These are phyloP conservation scores for Amanita pallidorosea DNA, from an alignment of 768 basidiomycete species.

Conservation along the genomic window DNA sequence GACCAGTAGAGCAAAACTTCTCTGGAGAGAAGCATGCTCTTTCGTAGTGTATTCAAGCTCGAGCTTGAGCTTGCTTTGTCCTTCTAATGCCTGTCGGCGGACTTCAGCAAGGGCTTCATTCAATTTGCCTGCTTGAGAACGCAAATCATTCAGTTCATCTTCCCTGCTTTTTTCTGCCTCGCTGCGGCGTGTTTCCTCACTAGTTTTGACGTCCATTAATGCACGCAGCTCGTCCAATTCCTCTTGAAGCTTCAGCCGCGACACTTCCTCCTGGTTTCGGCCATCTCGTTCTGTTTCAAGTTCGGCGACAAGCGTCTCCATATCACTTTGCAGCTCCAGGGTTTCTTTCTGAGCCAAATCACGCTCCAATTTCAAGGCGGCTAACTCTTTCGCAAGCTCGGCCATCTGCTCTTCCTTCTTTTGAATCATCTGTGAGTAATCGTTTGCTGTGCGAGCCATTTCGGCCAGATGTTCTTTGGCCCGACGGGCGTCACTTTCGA, in stretches of 20 bases:
- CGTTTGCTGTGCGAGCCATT: slow-evolving; percentile 64
- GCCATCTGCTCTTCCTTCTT: slow-evolving; percentile 67
- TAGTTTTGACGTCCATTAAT: slow-evolving; percentile 76
- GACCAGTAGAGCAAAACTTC: slow-evolving; percentile 53
- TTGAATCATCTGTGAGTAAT: slow-evolving; percentile 66
- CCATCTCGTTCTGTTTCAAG: slow-evolving; percentile 49
- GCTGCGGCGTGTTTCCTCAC: slow-evolving; percentile 73
- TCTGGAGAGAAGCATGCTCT: slow-evolving; percentile 49
- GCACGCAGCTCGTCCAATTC: slow-evolving; percentile 82
- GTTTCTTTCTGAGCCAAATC: slow-evolving; percentile 46
- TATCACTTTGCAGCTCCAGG: slow-evolving; percentile 55
- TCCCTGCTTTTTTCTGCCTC: slow-evolving; percentile 87
- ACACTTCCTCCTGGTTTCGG: slow-evolving; percentile 28
- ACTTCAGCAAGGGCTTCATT: slow-evolving; percentile 60
- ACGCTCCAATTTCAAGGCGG: slow-evolving; percentile 42
- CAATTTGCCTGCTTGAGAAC: slow-evolving; percentile 47
- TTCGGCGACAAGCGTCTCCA: slow-evolving; percentile 56
- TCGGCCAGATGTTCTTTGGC: slow-evolving; percentile 71
- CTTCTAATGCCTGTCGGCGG: slow-evolving; percentile 49
- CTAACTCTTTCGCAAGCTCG: slow-evolving; percentile 41
- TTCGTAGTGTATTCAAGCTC: slow-evolving; percentile 58
- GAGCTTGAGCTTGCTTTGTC: slow-evolving; percentile 62
- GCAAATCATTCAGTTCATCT: slow-evolving; percentile 65
- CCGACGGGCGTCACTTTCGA: slow-evolving; percentile 62
- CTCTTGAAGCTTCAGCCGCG: slow-evolving; percentile 55